Evolutionary conservation across 495 filamentous ascomycete genomes (phyloP).

Genomic region (Cercophora samala): DNA sequence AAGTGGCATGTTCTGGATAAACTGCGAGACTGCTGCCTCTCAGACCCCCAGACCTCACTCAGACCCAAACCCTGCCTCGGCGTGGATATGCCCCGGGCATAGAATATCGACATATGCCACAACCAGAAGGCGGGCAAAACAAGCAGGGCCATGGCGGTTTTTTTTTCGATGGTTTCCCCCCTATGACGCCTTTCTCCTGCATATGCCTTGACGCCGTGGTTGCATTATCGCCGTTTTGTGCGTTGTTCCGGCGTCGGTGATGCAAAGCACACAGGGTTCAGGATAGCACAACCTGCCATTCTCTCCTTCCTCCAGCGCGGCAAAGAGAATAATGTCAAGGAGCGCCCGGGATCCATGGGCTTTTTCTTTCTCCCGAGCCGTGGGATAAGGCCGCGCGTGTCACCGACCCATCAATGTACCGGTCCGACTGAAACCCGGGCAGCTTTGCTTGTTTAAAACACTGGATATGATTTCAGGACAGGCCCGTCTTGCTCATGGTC

Average conservation of each 20-base stretch:
- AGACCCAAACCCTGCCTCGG: background rate
- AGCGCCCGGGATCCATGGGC: background rate
- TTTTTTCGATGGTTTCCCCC: constrained; percentile 7
- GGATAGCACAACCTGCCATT: constrained; percentile 4
- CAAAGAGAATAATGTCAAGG: background rate
- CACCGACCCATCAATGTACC: background rate
- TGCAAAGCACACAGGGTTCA: constrained; percentile 18
- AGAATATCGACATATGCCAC: background rate
- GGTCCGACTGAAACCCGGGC: constrained; percentile 2
- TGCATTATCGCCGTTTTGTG: constrained; percentile 15
- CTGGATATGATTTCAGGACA: background rate
- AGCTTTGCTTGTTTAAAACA: background rate
- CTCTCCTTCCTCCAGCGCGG: background rate
- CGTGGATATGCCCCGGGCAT: constrained; percentile 5
- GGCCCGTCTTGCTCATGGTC: background rate
- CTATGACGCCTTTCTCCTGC: constrained; percentile 17
- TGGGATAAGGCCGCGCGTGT: background rate
- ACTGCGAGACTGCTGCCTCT: background rate
- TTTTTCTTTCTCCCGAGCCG: background rate
- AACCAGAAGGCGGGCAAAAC: background rate
- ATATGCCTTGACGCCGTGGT: constrained; percentile 12
- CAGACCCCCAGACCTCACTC: background rate
- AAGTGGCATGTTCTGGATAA: constrained; percentile 16
- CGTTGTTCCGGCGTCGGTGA: constrained; percentile 16
- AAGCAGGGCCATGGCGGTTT: background rate